phyloP scores from a whole-genome alignment of 805 yeast species.

The Wickerhamiella cacticola region DNA sequence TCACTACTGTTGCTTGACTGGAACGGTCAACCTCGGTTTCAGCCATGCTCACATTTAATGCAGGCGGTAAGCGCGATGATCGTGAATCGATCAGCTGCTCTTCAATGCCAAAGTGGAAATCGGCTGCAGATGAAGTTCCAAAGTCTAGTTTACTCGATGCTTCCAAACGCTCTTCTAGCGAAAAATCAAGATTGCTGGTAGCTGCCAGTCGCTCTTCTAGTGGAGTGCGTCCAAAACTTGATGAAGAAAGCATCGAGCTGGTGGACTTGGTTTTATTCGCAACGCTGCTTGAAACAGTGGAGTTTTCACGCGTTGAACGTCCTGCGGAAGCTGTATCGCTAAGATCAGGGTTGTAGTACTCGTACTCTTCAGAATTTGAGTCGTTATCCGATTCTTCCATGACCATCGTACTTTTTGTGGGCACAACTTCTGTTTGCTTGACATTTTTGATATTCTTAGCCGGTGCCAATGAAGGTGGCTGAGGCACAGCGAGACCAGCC shows the following conservation, averaged over 20 bases:
- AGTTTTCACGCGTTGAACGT: background rate
- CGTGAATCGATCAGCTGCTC: slow-evolving; percentile 12
- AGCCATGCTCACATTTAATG: background rate
- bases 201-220: slow-evolving; percentile 10
- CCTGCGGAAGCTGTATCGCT: slow-evolving; percentile 1
- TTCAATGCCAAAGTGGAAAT: slow-evolving; percentile 11
- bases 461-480: background rate
- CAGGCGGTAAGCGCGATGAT: slow-evolving; percentile 6
- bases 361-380: slow-evolving; percentile 2
- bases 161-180: slow-evolving; percentile 1
- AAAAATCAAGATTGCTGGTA: background rate
- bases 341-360: slow-evolving; percentile 6
- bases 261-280: background rate
- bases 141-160: background rate
- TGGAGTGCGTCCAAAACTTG: background rate
- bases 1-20: background rate
- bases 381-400: slow-evolving; percentile 85
- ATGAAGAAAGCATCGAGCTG: background rate
- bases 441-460: slow-evolving; percentile 32
- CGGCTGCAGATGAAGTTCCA: background rate
- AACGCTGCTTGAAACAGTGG: background rate
- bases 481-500: background rate
- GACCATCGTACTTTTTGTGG: slow-evolving; percentile 69
- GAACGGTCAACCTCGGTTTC: background rate
- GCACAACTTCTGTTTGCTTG: slow-evolving; percentile 44